These are phyloP conservation scores for Corrigiola litoralis DNA, from an alignment of 179 eudicot species.

Conservation along the genomic window DNA sequence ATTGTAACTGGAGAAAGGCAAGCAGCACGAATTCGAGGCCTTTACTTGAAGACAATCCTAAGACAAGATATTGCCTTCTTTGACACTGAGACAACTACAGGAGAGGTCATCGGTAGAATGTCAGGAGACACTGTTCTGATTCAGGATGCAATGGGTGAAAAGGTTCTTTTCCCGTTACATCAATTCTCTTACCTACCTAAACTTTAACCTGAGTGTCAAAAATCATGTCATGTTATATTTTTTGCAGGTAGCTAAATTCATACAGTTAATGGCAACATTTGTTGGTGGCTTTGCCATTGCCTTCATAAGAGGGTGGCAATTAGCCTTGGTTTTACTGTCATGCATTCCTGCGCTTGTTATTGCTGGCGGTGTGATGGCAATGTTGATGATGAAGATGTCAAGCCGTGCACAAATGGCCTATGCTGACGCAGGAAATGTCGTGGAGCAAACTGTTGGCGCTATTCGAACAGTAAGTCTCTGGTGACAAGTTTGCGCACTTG, in stretches of 20 bases:
- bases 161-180: conserved; percentile 35
- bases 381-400: conserved; percentile 56
- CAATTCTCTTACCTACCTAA: too few species aligned
- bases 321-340: conserved; percentile 53
- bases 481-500: too few species aligned
- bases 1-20: conserved; percentile 89
- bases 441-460: conserved; percentile 72
- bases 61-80: conserved; percentile 81
- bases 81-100: conserved; percentile 80
- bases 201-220: background rate
- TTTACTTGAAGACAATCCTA: conserved; percentile 69
- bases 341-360: conserved; percentile 60
- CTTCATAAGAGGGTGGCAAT: conserved; percentile 71
- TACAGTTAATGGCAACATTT: conserved; percentile 58
- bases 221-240: background rate
- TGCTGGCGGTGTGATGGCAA: conserved; percentile 50
- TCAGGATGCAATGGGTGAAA: conserved; percentile 94
- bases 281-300: conserved; percentile 69
- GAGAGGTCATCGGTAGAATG: conserved; percentile 83
- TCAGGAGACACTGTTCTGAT: conserved; percentile 90
- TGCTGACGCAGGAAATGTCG: conserved; percentile 82
- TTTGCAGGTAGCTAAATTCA: conserved; percentile 68
- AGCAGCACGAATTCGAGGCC: conserved; percentile 58
- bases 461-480: conserved; percentile 63
- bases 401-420: conserved; percentile 66